Base-by-base conservation (phyloP, 768 basidiomycete species). In the Grammothele lineata region DNA sequence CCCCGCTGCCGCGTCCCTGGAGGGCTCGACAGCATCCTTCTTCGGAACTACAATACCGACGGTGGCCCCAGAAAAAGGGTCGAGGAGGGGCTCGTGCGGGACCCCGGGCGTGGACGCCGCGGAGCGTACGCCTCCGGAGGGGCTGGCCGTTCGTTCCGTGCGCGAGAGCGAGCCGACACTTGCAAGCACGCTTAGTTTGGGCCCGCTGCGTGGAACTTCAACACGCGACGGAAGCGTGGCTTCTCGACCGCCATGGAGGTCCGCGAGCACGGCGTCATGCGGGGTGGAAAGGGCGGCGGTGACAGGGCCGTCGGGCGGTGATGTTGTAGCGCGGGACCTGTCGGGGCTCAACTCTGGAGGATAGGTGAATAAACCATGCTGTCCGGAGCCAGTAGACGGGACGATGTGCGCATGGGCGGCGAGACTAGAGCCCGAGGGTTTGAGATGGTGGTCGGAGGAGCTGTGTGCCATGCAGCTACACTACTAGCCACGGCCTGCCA, bases 211-310 rank as follows among this genome's bases (percentile, higher is more conserved):
- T 18, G 22, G 5, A 35, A 1, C 3, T 45, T 40, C 18, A 9
- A 26, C 34, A 8, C 19, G 19, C 22, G 34, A 37, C 21, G 26
- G 50, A 24, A 32, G 19, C 10, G 33, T 18, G 17, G 18, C 35
- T 15, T 32, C 30, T 26, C 32, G 48, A 3, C 46, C 50, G 23
- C 69, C 69, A 8, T 73, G 70, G 27, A 83, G 66, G 44, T 76
- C 75, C 24, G 77, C 73, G n/a, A 87, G 62, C 40, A 81, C 63
- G 18, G 71, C 72, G 62, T 87, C 85, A 56, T 87, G 85, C 24
- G 81, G 81, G 1, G 83, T 83, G 23, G 67, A 64, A 52, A 73
- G 49, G 0, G 63, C 56, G 10, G 65, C 49, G 11, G 61, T 62
- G 19, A 64, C 53, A 3, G 58, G 56, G 27, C 21, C 43, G 53